Base-by-base conservation (phyloP, 345 rosid species). In the Salix dunnii region DNA sequence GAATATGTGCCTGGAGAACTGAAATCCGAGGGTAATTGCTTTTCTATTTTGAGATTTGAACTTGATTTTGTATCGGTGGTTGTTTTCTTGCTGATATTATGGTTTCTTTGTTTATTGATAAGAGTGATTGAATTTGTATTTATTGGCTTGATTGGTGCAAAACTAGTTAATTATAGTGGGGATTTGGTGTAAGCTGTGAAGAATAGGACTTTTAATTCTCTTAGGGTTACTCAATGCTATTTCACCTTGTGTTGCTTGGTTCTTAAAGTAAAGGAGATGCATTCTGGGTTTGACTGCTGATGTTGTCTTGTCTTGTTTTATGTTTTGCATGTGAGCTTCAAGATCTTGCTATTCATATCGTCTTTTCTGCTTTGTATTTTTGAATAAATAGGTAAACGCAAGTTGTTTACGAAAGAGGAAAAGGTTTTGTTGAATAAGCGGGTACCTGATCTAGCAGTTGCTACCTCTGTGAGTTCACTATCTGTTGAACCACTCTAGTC, bases 361-460 rank as follows among this genome's bases (percentile, higher is more conserved):
- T 2, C 9, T 66, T 7, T 20, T 27, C 25, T 40, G 64, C 43
- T 0, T 76, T 10, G 18, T n/a, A 16, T 80, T 63, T 28, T 83
- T 75, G 80, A 75, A 72, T 38, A 27, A 75, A 64, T 78, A 90
- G 96, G 87, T 58, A 86, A 81, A 3, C 88, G 92, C 33, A 90
- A 89, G 86, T 76, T 95, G 85, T 90, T 93, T 76, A 82, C 93
- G 0, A 88, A 79, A 82, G 97, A 95, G 86, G 97, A 95, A 82
- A 95, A 93, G 79, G 68, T 82, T 74, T 81, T 96, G 83, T 84
- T 93, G 80, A 96, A 91, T 71, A 89, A 72, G 89, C 89, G 88
- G 68, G 81, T 79, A 0, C 99, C 97, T 61, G 78, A 95, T 86
- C 74, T 96, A 36, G 88, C 88, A 13, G 82, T 82, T 71, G 93